Evolutionary conservation across 352 stramenopile species (phyloP), one percentile per base, ranked within the genome.

Genomic region (Hyaloperonospora brassicae): DNA sequence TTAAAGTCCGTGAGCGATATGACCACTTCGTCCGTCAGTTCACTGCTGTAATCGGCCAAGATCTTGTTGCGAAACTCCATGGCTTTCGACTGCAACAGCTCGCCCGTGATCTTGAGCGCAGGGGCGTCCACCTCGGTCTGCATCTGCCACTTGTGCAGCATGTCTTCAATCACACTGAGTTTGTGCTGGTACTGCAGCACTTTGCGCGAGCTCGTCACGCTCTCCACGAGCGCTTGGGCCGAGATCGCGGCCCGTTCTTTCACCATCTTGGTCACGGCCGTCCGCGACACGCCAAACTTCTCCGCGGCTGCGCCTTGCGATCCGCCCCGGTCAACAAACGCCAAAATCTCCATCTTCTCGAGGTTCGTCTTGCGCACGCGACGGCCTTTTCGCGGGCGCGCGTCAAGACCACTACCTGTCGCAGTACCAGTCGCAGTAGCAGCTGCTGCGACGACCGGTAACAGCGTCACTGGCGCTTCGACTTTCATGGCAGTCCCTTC

Each of bases 61-160:
- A 91, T 85, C 38, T 89, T 89, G 66, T 91, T 83, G 11, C 81
- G 73, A 47, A 89, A 88, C 56, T 91, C 78, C 57, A 91, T 82
- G 0, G 81, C 81, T 49, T 89, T 91, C 12, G 67, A 79, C 60
- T 91, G 79, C 25, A 91, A 44, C 34, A 91, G 39, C 27, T 91
- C 81, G 7, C 81, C 81, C 1, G 81, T 91, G 50, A 91, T 72
- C 51, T 89, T 89, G 0, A 87, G 31, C 5, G 61, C 72, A 5
- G 81, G 78, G 2, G 73, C 68, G 56, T 86, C 72, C 39, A 84
- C 69, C 43, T 91, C 81, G 0, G 87, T 67, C 53, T 91, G 81
- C 24, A 91, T 66, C 59, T 91, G 81, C 81, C 81, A 91, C 54
- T 88, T 88, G 65, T 87, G 85, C 30, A 91, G 66, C 79, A 87